Evolutionary conservation across 805 yeast genomes (phyloP).

Genomic region (Pichia insulana): DNA sequence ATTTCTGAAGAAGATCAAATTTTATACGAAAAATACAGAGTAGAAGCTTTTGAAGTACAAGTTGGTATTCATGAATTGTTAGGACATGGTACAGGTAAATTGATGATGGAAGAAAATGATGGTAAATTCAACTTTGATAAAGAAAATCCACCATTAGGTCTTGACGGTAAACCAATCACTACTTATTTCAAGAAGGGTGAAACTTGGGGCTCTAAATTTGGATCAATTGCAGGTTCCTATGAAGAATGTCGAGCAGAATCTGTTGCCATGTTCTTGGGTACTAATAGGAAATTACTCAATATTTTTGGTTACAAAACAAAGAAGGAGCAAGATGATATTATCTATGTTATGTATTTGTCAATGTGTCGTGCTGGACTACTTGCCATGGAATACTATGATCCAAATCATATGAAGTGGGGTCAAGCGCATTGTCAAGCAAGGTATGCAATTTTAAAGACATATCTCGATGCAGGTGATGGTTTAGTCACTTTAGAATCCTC

Average conservation of each 20-base stretch:
- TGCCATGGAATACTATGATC: constrained; percentile 85
- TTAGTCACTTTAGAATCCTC: constrained; percentile 48
- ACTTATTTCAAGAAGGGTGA: constrained; percentile 74
- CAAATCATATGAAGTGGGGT: constrained; percentile 76
- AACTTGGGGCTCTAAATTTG: constrained; percentile 86
- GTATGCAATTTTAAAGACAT: constrained; percentile 71
- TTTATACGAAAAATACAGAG: constrained; percentile 60
- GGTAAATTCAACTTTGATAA: constrained; percentile 68
- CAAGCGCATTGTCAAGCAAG: constrained; percentile 95
- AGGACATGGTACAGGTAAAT: constrained; percentile 88
- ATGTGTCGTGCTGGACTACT: constrained; percentile 86
- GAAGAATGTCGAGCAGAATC: constrained; percentile 93
- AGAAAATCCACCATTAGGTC: constrained; percentile 49
- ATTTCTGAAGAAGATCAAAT: constrained; percentile 44
- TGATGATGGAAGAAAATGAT: constrained; percentile 48
- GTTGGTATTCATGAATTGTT: constrained; percentile 88
- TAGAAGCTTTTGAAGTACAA: constrained; percentile 83
- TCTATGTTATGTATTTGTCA: constrained; percentile 59
- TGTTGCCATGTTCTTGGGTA: constrained; percentile 73
- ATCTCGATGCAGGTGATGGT: constrained; percentile 52
- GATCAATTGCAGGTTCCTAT: constrained; percentile 74
- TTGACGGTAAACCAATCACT: constrained; percentile 51
- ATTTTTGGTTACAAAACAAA: constrained; percentile 60
- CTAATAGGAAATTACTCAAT: constrained; percentile 56
- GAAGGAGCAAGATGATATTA: constrained; percentile 54